Evolutionary conservation across 345 rosid species (phyloP).

Genomic region (Raphanus sativus): DNA sequence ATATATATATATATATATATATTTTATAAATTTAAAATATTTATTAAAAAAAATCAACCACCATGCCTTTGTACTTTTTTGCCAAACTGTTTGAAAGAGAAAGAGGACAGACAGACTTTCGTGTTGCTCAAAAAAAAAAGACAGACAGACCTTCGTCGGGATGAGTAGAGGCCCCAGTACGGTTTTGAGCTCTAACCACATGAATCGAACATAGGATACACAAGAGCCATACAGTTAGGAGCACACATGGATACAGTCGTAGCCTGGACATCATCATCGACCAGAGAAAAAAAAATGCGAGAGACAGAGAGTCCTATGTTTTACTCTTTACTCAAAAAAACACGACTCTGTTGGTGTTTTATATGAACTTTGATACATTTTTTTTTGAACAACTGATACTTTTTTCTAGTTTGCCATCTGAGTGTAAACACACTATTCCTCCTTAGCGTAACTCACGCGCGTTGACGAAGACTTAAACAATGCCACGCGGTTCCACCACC

Average conservation of each 20-base stretch:
- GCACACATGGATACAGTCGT: conserved; percentile 5
- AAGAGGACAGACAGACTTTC: conserved; percentile 25
- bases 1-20: too few species aligned
- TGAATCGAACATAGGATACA: conserved; percentile 3
- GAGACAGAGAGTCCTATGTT: not conserved
- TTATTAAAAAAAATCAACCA: too few species aligned
- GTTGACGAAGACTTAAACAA: not conserved
- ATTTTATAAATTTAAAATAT: too few species aligned
- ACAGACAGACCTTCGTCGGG: conserved; percentile 33
- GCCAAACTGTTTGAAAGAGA: not conserved
- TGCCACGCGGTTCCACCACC: not conserved
- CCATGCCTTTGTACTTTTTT: not conserved
- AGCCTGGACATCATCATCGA: conserved; percentile 10
- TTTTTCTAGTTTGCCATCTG: not conserved
- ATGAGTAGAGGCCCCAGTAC: conserved; percentile 27
- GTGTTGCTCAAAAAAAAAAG: not conserved
- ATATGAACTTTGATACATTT: not conserved
- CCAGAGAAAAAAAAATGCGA: not conserved
- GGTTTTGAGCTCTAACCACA: conserved; percentile 31
- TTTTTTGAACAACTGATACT: too few species aligned
- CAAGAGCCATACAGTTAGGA: conserved; percentile 18
- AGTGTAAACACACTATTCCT: not conserved
- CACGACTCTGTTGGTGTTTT: not conserved
- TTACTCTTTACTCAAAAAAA: not conserved
- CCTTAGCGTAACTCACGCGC: not conserved